Evolutionary conservation across 2,329 filamentous ascomycete species (phyloP).

Genomic region (Trichoderma koningiopsis): DNA sequence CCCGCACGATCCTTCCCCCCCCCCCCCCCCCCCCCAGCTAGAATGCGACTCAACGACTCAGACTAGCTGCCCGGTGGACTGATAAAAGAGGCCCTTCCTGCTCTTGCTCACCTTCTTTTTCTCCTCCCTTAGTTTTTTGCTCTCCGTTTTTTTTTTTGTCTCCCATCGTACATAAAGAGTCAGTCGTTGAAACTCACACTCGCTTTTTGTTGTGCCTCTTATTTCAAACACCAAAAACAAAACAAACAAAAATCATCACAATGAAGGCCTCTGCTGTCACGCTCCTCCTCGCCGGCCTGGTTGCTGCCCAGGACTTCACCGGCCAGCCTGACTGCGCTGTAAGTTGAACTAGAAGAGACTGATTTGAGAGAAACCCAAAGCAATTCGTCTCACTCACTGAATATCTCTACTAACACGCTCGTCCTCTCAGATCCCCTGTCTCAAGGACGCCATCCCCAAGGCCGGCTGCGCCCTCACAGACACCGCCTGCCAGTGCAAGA

Average conservation of each 20-base stretch:
- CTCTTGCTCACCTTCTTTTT: not conserved
- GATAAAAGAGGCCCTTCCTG: constrained; percentile 21
- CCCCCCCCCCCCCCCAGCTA: not conserved
- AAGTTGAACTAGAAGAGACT: constrained; percentile 31
- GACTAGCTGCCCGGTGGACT: not conserved
- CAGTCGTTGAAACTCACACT: not conserved
- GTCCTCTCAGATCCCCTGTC: constrained; percentile 37
- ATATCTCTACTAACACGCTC: not conserved
- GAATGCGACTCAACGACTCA: not conserved
- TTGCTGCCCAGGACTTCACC: constrained; percentile 43
- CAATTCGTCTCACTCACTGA: too few species aligned
- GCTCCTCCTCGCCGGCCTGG: constrained; percentile 40
- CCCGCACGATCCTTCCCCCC: constrained; percentile 10
- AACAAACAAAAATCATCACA: constrained; percentile 30
- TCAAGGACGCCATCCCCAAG: constrained; percentile 39
- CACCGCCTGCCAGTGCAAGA: constrained; percentile 44
- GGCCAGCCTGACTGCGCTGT: constrained; percentile 46
- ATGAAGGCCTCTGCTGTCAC: constrained; percentile 46
- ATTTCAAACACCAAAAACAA: not conserved
- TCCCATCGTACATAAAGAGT: not conserved
- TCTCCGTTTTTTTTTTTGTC: not conserved
- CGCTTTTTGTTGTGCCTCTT: not conserved
- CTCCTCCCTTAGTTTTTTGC: not conserved
- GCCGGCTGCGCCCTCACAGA: constrained; percentile 43
- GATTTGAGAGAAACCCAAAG: not conserved